Conservation (phyloP, 208 protist species). For the Acanthamoeba castellanii region DNA sequence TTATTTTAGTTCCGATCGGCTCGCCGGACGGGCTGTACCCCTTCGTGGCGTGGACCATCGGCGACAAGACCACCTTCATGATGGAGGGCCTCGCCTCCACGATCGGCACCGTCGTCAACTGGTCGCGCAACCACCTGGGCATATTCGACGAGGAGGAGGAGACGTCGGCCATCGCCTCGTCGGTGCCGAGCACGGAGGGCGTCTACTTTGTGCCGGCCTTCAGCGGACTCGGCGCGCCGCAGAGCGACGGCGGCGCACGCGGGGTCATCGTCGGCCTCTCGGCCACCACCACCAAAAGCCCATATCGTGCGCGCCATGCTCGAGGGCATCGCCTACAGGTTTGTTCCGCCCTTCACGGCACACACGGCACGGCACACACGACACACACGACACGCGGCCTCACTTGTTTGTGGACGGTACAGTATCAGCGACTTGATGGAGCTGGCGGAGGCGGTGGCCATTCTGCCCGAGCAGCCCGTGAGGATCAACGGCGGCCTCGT, state of each 20-base stretch:
- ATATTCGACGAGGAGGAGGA: slow-evolving; percentile 73
- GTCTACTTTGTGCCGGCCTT: slow-evolving; percentile 81
- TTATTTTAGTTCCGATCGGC: background rate
- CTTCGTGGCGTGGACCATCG: slow-evolving; percentile 81
- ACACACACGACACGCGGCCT: no score
- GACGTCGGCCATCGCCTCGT: slow-evolving; percentile 72
- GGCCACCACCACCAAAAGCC: slow-evolving; percentile 57
- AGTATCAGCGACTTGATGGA: slow-evolving; percentile 78
- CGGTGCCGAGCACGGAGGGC: slow-evolving; percentile 70
- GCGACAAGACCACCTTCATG: slow-evolving; percentile 64
- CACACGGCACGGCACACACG: background rate
- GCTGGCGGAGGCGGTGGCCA: background rate
- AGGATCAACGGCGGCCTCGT: slow-evolving; percentile 79
- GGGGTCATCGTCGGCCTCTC: slow-evolving; percentile 78
- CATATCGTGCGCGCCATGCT: slow-evolving; percentile 82
- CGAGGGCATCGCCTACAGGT: slow-evolving; percentile 75
- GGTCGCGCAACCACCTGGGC: slow-evolving; percentile 67
- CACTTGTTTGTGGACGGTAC: no score
- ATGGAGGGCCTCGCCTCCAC: slow-evolving; percentile 77
- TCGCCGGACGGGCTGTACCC: slow-evolving; percentile 78
- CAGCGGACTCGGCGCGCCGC: slow-evolving; percentile 74
- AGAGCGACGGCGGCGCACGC: slow-evolving; percentile 88
- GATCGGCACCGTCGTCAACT: slow-evolving; percentile 63
- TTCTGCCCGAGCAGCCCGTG: background rate
- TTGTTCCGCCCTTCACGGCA: background rate